These are phyloP conservation scores for Suhomyces chickasaworum DNA, from an alignment of 1,139 yeast species.

Conservation along the genomic window DNA sequence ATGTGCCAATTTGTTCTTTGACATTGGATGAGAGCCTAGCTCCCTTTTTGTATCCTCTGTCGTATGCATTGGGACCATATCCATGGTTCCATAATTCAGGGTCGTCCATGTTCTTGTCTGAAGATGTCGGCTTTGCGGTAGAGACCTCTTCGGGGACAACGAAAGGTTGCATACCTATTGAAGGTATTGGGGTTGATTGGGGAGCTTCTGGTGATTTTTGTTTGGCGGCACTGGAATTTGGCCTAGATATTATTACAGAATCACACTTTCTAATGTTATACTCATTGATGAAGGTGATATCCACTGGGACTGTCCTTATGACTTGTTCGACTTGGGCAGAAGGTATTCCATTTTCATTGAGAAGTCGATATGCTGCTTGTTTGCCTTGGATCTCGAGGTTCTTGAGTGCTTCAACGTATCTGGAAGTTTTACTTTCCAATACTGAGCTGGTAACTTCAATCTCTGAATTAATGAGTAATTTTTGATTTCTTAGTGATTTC, in stretches of 20 bases:
- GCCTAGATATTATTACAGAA: not conserved
- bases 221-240: not conserved
- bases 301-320: conserved; percentile 29
- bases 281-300: conserved; percentile 31
- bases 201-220: not conserved
- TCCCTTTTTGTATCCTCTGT: conserved; percentile 40
- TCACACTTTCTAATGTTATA: conserved; percentile 13
- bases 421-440: conserved; percentile 52
- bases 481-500: conserved; percentile 37
- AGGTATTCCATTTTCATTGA: conserved; percentile 29
- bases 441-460: conserved; percentile 55
- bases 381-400: conserved; percentile 44
- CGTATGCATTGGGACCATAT: conserved; percentile 36
- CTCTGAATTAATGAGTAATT: conserved; percentile 41
- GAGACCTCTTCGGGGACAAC: conserved; percentile 18
- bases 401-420: conserved; percentile 43
- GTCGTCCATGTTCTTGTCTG: conserved; percentile 9
- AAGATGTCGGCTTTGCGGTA: not conserved
- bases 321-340: conserved; percentile 23
- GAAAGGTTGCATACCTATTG: conserved; percentile 35
- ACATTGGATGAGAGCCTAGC: conserved; percentile 29
- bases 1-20: conserved; percentile 23
- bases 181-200: not conserved
- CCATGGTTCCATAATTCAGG: conserved; percentile 24
- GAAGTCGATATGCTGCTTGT: conserved; percentile 30